Conservation (phyloP, 2,329 filamentous ascomycete species). For the Bisporella sp. region DNA sequence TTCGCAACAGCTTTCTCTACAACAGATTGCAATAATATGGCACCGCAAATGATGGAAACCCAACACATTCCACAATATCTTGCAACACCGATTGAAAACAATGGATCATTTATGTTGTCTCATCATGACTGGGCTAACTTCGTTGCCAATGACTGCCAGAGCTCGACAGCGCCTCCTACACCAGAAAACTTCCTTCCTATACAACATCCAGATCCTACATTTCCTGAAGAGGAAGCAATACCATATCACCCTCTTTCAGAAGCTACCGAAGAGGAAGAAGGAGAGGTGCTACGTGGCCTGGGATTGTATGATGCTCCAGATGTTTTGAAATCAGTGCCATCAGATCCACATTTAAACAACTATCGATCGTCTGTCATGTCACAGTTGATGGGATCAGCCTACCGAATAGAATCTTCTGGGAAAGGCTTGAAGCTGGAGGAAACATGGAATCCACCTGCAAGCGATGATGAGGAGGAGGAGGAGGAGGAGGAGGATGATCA, state of each 20-base stretch:
- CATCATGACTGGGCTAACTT: conserved; percentile 40
- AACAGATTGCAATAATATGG: neutral
- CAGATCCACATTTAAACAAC: conserved; percentile 45
- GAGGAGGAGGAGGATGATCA: conserved; percentile 46
- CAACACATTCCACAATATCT: conserved; percentile 10
- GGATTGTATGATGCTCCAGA: conserved; percentile 72
- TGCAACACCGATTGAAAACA: conserved; percentile 9
- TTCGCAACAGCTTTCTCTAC: conserved; percentile 8
- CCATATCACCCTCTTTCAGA: conserved; percentile 44
- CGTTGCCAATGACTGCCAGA: conserved; percentile 36
- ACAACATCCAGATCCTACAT: conserved; percentile 39
- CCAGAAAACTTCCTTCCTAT: conserved; percentile 49
- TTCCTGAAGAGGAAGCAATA: conserved; percentile 42
- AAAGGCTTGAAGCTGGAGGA: conserved; percentile 78
- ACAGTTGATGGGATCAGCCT: conserved; percentile 45
- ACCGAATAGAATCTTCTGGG: conserved; percentile 42
- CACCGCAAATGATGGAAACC: neutral
- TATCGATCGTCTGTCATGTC: conserved; percentile 45
- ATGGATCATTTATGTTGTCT: conserved; percentile 23
- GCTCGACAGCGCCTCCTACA: conserved; percentile 48
- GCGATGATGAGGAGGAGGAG: conserved; percentile 51
- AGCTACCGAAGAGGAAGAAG: conserved; percentile 46
- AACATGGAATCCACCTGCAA: conserved; percentile 63
- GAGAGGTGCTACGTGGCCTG: conserved; percentile 74
- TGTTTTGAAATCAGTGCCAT: conserved; percentile 32